phyloP scores from a whole-genome alignment of 2,329 filamentous ascomycete genomes.

The Ophiostoma ulmi region DNA sequence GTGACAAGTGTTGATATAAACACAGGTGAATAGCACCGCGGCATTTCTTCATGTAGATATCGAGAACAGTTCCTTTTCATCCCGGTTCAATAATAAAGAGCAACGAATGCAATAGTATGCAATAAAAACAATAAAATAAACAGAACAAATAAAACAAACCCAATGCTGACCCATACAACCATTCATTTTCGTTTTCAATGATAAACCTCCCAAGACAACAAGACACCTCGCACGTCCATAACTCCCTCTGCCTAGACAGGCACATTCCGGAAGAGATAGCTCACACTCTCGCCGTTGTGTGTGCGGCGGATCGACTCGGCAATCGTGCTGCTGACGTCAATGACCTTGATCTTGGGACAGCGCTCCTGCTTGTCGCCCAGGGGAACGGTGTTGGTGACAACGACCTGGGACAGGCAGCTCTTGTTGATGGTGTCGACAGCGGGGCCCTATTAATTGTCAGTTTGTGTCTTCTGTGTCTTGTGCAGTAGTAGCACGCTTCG shows the following conservation, averaged over 20 bases:
- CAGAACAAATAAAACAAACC: not conserved
- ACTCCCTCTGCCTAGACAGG: constrained; percentile 40
- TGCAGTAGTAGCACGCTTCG: not conserved
- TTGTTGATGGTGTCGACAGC: constrained; percentile 82
- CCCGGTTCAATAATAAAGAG: not conserved
- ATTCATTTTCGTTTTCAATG: not conserved
- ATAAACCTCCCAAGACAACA: not conserved
- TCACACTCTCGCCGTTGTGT: constrained; percentile 61
- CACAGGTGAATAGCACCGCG: too few relatives aligned
- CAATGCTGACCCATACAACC: constrained; percentile 4
- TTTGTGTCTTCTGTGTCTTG: not conserved
- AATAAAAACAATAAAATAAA: not conserved
- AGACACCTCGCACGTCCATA: not conserved
- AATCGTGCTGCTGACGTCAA: constrained; percentile 82
- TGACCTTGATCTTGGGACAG: constrained; percentile 78
- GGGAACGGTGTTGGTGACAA: constrained; percentile 87
- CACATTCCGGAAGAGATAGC: constrained; percentile 64
- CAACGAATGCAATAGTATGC: not conserved
- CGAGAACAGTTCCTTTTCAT: too few relatives aligned
- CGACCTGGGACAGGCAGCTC: constrained; percentile 69
- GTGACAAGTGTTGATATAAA: not conserved
- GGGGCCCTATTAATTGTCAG: constrained; percentile 64
- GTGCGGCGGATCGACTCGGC: constrained; percentile 65
- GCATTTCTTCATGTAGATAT: too few relatives aligned
- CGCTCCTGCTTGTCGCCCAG: constrained; percentile 67